These are phyloP conservation scores for Rhododendron mucronatum DNA, from an alignment of 148 eudicot genomes.

Conservation along the genomic window DNA sequence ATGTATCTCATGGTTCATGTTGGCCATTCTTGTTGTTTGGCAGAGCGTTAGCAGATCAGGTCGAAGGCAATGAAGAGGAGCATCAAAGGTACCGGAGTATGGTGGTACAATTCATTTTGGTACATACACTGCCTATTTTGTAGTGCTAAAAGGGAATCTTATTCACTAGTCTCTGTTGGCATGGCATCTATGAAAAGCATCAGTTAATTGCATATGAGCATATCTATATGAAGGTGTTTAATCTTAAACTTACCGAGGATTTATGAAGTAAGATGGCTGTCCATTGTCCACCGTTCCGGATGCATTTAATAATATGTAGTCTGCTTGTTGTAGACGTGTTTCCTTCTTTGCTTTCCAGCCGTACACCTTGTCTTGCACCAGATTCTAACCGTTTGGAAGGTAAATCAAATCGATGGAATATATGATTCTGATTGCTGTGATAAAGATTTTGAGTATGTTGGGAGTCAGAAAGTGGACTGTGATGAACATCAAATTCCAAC, in stretches of 20 bases:
- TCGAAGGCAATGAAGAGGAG: slow-evolving; percentile 83
- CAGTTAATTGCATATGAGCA: not conserved
- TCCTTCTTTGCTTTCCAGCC: not conserved
- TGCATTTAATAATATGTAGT: not conserved
- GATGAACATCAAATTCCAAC: not conserved
- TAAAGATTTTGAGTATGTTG: not conserved
- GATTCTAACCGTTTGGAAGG: not conserved
- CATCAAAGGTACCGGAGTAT: slow-evolving; percentile 72
- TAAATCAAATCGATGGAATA: not conserved
- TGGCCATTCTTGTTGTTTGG: slow-evolving; percentile 30
- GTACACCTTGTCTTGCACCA: not conserved
- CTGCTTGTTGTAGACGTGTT: not conserved
- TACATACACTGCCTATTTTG: slow-evolving; percentile 17
- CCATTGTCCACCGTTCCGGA: not conserved
- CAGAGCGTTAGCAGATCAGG: slow-evolving; percentile 93
- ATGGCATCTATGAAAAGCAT: slow-evolving; percentile 1
- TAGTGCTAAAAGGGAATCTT: not conserved
- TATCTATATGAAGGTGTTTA: not conserved
- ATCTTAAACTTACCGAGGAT: not conserved
- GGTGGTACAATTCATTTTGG: slow-evolving; percentile 77
- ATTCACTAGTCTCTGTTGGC: not conserved
- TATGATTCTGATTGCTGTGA: not conserved
- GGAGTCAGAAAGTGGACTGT: not conserved
- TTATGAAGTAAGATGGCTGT: not conserved
- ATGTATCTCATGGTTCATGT: slow-evolving; percentile 17